These are phyloP conservation scores for Allantophomopsis lycopodina DNA, from an alignment of 2,329 filamentous ascomycete species.

Conservation along the genomic window DNA sequence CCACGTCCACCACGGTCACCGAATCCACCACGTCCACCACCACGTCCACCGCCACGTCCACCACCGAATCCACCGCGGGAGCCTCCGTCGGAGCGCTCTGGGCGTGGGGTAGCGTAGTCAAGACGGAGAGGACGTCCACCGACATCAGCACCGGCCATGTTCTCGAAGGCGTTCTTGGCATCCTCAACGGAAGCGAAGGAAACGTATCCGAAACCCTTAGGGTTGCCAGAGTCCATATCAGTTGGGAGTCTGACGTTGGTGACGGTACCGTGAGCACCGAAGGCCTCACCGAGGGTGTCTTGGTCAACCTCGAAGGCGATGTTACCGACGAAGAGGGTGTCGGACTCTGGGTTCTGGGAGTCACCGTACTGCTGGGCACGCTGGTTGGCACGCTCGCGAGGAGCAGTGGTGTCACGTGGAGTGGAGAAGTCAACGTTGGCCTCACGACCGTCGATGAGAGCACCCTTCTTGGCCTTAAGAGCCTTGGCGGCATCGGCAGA, in stretches of 20 bases:
- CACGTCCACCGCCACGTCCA: constrained; percentile 20
- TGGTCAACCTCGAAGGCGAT: constrained; percentile 55
- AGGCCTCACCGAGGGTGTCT: constrained; percentile 47
- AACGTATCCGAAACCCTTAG: constrained; percentile 65
- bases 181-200: constrained; percentile 55
- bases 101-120: constrained; percentile 51
- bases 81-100: constrained; percentile 29
- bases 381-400: constrained; percentile 33
- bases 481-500: constrained; percentile 47
- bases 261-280: constrained; percentile 48
- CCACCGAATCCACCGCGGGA: constrained; percentile 23
- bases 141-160: constrained; percentile 48
- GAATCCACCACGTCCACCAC: constrained; percentile 22
- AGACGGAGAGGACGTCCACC: constrained; percentile 52
- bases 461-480: constrained; percentile 48
- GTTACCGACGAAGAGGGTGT: constrained; percentile 63
- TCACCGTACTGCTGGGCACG: constrained; percentile 46
- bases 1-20: constrained; percentile 23
- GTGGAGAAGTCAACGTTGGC: constrained; percentile 61
- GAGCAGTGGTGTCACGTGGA: constrained; percentile 35
- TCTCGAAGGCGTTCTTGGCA: constrained; percentile 47
- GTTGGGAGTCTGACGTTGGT: constrained; percentile 57
- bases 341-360: constrained; percentile 44
- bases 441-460: constrained; percentile 49
- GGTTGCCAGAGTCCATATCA: constrained; percentile 49